Conservation (phyloP, 768 basidiomycete genomes). For the Panaeolus cyanescens region DNA sequence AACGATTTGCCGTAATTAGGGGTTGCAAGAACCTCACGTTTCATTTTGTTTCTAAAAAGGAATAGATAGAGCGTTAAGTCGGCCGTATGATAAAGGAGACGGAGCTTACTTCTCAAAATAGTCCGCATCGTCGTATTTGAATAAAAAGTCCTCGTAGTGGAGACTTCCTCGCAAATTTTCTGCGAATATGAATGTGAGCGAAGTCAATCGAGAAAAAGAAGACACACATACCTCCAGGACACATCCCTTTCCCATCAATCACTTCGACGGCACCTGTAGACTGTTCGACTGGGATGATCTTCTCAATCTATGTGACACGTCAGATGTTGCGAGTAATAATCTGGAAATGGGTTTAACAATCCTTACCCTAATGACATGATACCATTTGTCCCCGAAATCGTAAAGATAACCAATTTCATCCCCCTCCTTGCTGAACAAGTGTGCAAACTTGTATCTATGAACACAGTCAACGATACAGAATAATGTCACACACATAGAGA, state of each 20-base stretch:
- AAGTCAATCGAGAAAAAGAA: neutral
- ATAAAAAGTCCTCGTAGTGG: constrained; percentile 20
- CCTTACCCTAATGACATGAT: constrained; percentile 27
- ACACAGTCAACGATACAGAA: neutral
- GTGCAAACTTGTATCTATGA: constrained; percentile 23
- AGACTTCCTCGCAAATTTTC: constrained; percentile 26
- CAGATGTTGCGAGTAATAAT: neutral
- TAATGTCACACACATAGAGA: neutral
- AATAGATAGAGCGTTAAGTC: neutral
- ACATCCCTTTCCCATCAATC: constrained; percentile 23
- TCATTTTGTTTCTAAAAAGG: constrained; percentile 20
- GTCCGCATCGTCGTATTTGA: constrained; percentile 17
- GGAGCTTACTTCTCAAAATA: constrained; percentile 11
- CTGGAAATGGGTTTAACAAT: neutral
- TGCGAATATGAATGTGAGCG: neutral
- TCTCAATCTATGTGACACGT: constrained; percentile 12
- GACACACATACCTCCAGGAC: constrained; percentile 23
- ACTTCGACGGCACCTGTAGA: constrained; percentile 29
- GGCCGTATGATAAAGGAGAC: neutral
- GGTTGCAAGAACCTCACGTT: constrained; percentile 26
- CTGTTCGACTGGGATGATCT: constrained; percentile 25
- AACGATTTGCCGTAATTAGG: constrained; percentile 29
- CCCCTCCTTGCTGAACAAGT: constrained; percentile 29
- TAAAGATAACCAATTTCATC: constrained; percentile 31
- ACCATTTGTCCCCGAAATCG: constrained; percentile 36